Evolutionary conservation across 225 moss, liverwort and hornwort genomes (phyloP).

Genomic region (Polytrichum commune): DNA sequence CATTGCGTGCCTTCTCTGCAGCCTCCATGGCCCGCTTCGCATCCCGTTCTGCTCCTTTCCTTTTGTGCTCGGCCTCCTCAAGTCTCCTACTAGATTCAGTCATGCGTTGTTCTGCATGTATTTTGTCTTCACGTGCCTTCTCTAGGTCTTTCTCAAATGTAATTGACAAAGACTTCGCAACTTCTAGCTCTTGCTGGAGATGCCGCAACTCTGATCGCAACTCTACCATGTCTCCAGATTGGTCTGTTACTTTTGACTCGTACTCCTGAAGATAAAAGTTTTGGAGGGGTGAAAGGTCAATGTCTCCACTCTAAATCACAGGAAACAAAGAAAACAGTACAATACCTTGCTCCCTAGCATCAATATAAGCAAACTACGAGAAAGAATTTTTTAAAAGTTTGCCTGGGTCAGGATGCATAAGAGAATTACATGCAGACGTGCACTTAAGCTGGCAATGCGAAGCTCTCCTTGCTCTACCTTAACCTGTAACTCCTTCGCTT

Average conservation of each 20-base stretch:
- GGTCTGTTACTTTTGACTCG: slow-evolving; percentile 52
- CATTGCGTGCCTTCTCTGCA: slow-evolving; percentile 69
- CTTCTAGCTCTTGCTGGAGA: slow-evolving; percentile 48
- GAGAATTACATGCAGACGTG: slow-evolving; percentile 57
- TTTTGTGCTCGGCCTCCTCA: slow-evolving; percentile 67
- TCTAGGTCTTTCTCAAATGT: slow-evolving; percentile 62
- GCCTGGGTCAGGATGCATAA: neutral
- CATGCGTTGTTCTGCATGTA: slow-evolving; percentile 49
- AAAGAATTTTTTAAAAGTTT: neutral
- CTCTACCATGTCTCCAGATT: slow-evolving; percentile 41
- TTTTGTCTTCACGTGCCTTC: slow-evolving; percentile 50
- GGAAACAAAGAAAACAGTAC: neutral
- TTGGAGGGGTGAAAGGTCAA: neutral
- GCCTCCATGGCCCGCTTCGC: slow-evolving; percentile 55
- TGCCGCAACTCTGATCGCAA: slow-evolving; percentile 58
- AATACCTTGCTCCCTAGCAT: neutral
- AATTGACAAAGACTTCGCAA: slow-evolving; percentile 30
- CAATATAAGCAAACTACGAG: neutral
- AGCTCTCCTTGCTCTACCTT: slow-evolving; percentile 76
- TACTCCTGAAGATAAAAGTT: slow-evolving; percentile 52
- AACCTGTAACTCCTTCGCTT: slow-evolving; percentile 64
- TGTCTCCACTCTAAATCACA: neutral
- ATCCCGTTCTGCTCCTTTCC: slow-evolving; percentile 48
- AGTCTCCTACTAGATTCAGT: slow-evolving; percentile 37
- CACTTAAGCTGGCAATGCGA: slow-evolving; percentile 50